Conservation (phyloP, 805 yeast species). For the Metschnikowia cubensis region DNA sequence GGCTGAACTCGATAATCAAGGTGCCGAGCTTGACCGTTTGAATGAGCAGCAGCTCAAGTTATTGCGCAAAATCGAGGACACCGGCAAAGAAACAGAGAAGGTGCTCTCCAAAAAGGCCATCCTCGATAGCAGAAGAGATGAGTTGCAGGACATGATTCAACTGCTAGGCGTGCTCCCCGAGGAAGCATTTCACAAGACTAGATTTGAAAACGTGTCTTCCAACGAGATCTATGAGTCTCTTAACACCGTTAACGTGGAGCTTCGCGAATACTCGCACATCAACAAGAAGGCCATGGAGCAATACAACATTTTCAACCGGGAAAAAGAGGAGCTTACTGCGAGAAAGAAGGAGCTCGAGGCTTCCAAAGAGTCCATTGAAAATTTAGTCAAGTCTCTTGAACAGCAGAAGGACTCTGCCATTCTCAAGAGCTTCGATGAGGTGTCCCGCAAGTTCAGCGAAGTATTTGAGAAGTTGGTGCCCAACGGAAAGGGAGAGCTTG, state of each 20-base stretch:
- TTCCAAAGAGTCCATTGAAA: conserved; percentile 70
- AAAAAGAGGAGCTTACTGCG: conserved; percentile 59
- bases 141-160: conserved; percentile 65
- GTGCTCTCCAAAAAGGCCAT: conserved; percentile 58
- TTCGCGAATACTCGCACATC: conserved; percentile 68
- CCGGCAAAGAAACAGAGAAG: conserved; percentile 62
- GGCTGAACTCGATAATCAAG: conserved; percentile 34
- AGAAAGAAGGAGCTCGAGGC: conserved; percentile 67
- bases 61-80: conserved; percentile 54
- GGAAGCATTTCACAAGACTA: conserved; percentile 54
- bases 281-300: conserved; percentile 90
- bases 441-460: conserved; percentile 65
- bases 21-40: conserved; percentile 41
- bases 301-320: conserved; percentile 64
- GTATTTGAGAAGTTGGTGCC: conserved; percentile 84
- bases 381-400: conserved; percentile 64
- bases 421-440: conserved; percentile 68
- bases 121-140: conserved; percentile 60
- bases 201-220: conserved; percentile 43
- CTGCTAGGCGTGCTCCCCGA: conserved; percentile 90
- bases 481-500: conserved; percentile 68
- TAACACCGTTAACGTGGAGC: conserved; percentile 50
- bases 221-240: conserved; percentile 52
- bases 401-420: conserved; percentile 82
- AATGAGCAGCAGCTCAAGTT: conserved; percentile 55